Percentiles rank a stretch among this genome's conserved stretches.
Evolutionary conservation across 768 basidiomycete genomes (phyloP).

Genomic region (Phlegmacium glaucopus): DNA sequence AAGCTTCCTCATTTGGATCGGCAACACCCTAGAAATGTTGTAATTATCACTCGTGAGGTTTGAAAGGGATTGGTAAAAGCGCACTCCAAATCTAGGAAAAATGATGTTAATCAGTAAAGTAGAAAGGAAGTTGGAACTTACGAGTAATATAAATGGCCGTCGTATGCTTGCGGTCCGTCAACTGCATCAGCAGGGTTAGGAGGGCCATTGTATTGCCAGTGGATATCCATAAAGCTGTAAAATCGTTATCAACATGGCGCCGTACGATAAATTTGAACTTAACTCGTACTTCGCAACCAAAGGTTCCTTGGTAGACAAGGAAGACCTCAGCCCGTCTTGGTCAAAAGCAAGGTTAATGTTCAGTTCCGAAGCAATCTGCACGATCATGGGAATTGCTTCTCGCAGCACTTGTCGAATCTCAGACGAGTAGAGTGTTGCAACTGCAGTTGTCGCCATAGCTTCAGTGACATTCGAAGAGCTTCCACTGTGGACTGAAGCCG

Average conservation of each 20-base stretch:
- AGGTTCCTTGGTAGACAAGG: conserved; percentile 8
- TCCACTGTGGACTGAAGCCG: conserved; percentile 9
- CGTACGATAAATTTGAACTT: not conserved
- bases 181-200: conserved; percentile 69
- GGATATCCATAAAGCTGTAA: conserved; percentile 74
- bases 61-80: conserved; percentile 5
- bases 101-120: conserved; percentile 2
- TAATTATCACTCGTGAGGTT: conserved; percentile 5
- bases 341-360: conserved; percentile 17
- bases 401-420: conserved; percentile 28
- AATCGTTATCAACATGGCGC: conserved; percentile 8
- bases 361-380: conserved; percentile 25
- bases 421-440: conserved; percentile 8
- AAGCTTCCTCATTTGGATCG: conserved; percentile 57
- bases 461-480: conserved; percentile 20
- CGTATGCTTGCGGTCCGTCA: conserved; percentile 70
- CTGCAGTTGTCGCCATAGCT: conserved; percentile 20
- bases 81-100: conserved; percentile 55
- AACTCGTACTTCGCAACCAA: conserved; percentile 36
- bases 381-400: conserved; percentile 36
- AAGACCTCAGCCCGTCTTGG: conserved; percentile 5
- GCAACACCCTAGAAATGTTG: conserved; percentile 57
- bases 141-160: conserved; percentile 79
- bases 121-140: conserved; percentile 27
- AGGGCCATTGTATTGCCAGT: conserved; percentile 71